Base-by-base conservation (phyloP, 768 basidiomycete genomes). In the Lenzites betulinus region DNA sequence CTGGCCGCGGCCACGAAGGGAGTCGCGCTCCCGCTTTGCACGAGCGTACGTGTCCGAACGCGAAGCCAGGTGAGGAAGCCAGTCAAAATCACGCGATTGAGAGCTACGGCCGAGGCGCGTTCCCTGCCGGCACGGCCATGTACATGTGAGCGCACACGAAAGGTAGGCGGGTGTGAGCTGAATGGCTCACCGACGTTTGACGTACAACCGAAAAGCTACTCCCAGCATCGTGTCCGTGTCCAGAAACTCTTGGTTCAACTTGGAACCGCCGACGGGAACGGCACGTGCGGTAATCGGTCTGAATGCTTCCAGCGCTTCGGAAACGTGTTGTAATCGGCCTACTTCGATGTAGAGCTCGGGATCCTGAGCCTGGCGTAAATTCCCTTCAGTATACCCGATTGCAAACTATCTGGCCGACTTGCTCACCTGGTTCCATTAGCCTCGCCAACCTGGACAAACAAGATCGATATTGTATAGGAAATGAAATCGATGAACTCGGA, bases 401-500 rank as follows among this genome's bases (percentile, higher is more conserved):
- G 22, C 22, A 1, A n/a, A 13, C 20, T 13, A 6, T 25, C 22
- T 13, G 44, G 42, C 8, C 22, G 15, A 8, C 16, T 43, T n/a
- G 3, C 42, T 38, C 36, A 26, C 9, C 20, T 25, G 8, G 15
- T 9, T 20, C 16, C 9, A 26, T 30, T 30, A 28, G 25, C 13
- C 39, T 42, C 18, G 8, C 39, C 25, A 53, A 18, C 51, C 39
- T 53, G 42, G 49, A n/a, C 20, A 33, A 35, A 50, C 49, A 50
- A 50, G 30, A 35, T 50, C 49, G 30, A 50, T 35, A n/a, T 26
- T 4, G 20, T 25, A 16, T 18, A 7, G 7, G 25, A 41, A 42
- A 53, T 53, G 51, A 42, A 26, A 53, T 53, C 51, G 51, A 42
- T 53, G 26, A n/a, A 28, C 33, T 54, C 53, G 42, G 53, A 54